Evolutionary conservation across 495 filamentous ascomycete species (phyloP), one percentile per base, ranked within the genome.

Genomic region (Tuber brumale): DNA sequence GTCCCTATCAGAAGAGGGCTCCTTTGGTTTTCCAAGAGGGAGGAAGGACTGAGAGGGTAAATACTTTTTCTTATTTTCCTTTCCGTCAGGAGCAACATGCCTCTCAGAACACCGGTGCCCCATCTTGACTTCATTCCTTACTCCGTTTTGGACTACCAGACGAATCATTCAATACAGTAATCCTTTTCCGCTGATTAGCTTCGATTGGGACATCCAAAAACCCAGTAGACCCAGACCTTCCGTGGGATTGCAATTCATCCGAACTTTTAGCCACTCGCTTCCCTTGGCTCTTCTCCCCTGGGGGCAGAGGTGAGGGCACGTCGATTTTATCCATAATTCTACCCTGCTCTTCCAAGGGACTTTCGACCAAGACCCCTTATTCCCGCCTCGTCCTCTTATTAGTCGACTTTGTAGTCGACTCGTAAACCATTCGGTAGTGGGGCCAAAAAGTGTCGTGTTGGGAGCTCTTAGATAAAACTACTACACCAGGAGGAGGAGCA

Each of bases 401-500:
- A 46, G 74, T 76, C 69, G 74, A 70, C 71, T 82, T 76, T 31
- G 83, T 79, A 43, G 78, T 78, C 21, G 83, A 83, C 75, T 84
- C 79, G 27, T 84, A 84, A 44, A 84, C 83, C 66, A 83, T 82
- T 44, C 76, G 77, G 39, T 83, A 83, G 51, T 76, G 75, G 8
- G 79, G 81, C n/a, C 57, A 78, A 41, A 70, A 75, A 1, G 45
- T 76, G 42, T 86, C 84, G 73, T 87, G 83, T 73, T 86, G 82
- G 31, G 87, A 85, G 37, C 83, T 83, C 73, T 83, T 79, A 0
- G 79, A 77, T 44, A 93, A 82, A 74, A 94, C 85, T 79, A 91
- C 91, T 37, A 91, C 88, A 0, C 90, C 89, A 1, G 89, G 88
- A 3, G 91, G 90, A 18, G 91, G 88, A 14, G 87, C 83, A 41